These are phyloP conservation scores for Davidsoniella virescens DNA, from an alignment of 2,329 filamentous ascomycete genomes.

Conservation along the genomic window DNA sequence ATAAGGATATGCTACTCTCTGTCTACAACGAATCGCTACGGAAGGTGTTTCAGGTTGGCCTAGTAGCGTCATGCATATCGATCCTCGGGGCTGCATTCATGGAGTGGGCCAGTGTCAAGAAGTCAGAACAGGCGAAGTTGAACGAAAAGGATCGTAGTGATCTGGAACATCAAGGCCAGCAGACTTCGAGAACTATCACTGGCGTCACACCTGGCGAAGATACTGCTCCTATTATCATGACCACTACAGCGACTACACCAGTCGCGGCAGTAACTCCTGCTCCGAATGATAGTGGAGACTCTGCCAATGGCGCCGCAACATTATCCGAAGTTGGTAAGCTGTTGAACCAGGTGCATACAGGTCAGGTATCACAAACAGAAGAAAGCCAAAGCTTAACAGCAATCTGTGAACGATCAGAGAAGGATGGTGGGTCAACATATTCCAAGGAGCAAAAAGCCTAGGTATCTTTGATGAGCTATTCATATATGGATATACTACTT, in stretches of 20 bases:
- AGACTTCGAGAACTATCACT: too few relatives aligned
- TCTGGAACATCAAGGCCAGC: too few relatives aligned
- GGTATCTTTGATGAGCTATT: not conserved
- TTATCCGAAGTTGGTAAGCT: not conserved
- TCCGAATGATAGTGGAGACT: not conserved
- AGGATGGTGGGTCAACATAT: not conserved
- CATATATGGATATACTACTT: not conserved
- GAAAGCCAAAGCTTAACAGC: not conserved
- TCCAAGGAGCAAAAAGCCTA: not conserved
- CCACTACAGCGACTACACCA: not conserved
- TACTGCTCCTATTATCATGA: too few relatives aligned
- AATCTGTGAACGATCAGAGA: not conserved
- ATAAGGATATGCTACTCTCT: slow-evolving; percentile 30
- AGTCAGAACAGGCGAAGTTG: not conserved
- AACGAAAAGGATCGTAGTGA: not conserved
- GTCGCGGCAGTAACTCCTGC: not conserved
- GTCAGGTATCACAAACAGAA: not conserved
- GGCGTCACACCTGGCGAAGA: too few relatives aligned
- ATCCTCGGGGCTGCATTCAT: slow-evolving; percentile 38
- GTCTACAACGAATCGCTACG: slow-evolving; percentile 48
- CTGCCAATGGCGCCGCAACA: not conserved
- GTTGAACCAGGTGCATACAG: not conserved
- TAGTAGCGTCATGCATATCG: slow-evolving; percentile 35
- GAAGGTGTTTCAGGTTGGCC: slow-evolving; percentile 41
- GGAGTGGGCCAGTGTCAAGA: slow-evolving; percentile 39